phyloP scores from a whole-genome alignment of 2,329 filamentous ascomycete genomes.

The Ascosphaera apis region DNA sequence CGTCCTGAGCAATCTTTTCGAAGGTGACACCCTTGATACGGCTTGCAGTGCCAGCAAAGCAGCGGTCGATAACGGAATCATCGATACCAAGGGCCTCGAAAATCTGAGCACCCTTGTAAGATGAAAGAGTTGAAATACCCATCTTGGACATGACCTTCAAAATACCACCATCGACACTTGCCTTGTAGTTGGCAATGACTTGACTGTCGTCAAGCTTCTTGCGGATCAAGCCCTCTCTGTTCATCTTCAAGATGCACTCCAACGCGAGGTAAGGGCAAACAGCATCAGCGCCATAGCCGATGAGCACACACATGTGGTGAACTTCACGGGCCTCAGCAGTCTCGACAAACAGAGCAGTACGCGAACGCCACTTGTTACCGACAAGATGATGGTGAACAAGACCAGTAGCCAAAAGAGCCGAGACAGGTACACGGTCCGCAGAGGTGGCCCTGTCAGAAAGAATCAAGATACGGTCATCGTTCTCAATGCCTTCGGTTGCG shows the following conservation, averaged over 20 bases:
- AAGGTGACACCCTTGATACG: conserved; percentile 89
- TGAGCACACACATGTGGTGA: conserved; percentile 94
- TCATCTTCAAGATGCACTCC: conserved; percentile 93
- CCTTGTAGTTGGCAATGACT: conserved; percentile 87
- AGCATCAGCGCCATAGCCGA: conserved; percentile 85
- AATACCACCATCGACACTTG: conserved; percentile 87
- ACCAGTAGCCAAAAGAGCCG: conserved; percentile 65
- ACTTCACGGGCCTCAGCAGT: conserved; percentile 92
- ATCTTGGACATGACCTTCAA: conserved; percentile 99
- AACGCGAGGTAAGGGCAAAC: conserved; percentile 89
- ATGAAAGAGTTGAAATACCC: conserved; percentile 91
- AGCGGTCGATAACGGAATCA: conserved; percentile 75
- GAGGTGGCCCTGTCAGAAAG: conserved; percentile 75
- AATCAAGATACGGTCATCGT: conserved; percentile 63
- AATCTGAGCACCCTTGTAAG: conserved; percentile 95
- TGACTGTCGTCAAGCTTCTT: conserved; percentile 65
- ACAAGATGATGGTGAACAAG: conserved; percentile 93
- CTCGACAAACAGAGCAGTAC: conserved; percentile 69
- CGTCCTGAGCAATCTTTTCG: conserved; percentile 79
- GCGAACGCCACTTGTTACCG: conserved; percentile 83
- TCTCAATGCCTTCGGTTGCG: conserved; percentile 61
- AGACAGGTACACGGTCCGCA: conserved; percentile 62
- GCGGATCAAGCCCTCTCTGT: conserved; percentile 75
- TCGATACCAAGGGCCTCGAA: conserved; percentile 91
- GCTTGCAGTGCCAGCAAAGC: conserved; percentile 83